Base-by-base conservation (phyloP, 306 rosid genomes). In the Trichosanthes truncata region DNA sequence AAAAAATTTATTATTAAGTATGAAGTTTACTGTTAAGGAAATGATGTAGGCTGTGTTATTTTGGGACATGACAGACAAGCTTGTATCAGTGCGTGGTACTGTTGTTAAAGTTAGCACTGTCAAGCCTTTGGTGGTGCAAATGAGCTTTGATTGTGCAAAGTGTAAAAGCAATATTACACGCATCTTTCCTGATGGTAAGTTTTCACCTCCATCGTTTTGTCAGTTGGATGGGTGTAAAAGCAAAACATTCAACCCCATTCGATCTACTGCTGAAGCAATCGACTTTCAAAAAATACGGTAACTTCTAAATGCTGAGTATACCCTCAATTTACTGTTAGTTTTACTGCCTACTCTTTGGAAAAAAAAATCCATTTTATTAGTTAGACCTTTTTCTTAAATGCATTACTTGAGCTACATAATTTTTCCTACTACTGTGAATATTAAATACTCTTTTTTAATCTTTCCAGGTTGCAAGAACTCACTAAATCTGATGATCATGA, bases 221-320 rank as follows among this genome's bases (percentile, higher is more conserved):
- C 84, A 84, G 83, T 76, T 95, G 71, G 33, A 87, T 86, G 97
- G 97, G 21, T 95, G 98, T 91, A 95, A 95, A 93, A 92, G 97
- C 93, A 95, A 87, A 80, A 72, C 43, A 17, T 92, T 95, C 82
- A 75, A 66, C 77, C 98, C 91, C 66, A 81, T 88, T 88, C 90
- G 97, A 76, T 80, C 91, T 52, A 88, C 96, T 21, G 94, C 98
- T 52, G 87, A 79, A 80, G 81, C 91, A 15, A 91, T 90, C 84
- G 97, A 92, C 87, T 92, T 92, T 87, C 97, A 95, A 68, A 95
- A 90, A 87, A 90, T 95, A 90, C 89, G 98, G 98, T 89, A 60
- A 72, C 81, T 23, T 7, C 21, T 81, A 79, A 51, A 71, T 57
- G 82, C 75, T 78, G 80, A 43, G 72, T 29, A 21, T 43, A 12